Evolutionary conservation across 1,139 yeast species (phyloP), one percentile per base, ranked within the genome.

Genomic region (Zygosaccharomyces sapae): DNA sequence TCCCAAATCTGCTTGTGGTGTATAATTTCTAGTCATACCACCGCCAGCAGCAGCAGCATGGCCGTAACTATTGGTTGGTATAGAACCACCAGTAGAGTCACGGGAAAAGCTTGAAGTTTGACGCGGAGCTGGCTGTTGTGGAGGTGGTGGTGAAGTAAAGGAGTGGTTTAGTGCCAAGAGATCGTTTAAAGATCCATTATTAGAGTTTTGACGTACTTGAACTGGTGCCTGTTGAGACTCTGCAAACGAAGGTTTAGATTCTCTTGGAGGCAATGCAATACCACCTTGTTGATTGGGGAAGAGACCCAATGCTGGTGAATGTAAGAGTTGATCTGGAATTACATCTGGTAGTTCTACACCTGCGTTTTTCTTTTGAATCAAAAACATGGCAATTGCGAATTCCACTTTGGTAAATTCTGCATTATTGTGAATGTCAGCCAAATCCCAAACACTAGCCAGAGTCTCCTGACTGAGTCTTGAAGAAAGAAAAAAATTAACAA

Each of bases 371-470:
- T 83, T 87, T 67, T 89, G 94, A 9, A 92, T 94, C 58, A 92
- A 76, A 63, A 84, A 92, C 84, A 92, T 84, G 10, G 98, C 97
- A 62, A 92, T 85, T 2, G 95, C 81, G 68, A 92, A 92, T 66
- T 92, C 98, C 53, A 79, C 72, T 61, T 78, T 82, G 38, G 87
- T 76, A 61, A 92, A 87, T 43, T 77, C 77, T 31, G 97, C 97
- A 38, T 89, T 80, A 66, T 89, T 88, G 58, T 87, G 86, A 52
- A 89, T 77, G 66, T 92, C 97, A 5, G 97, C 81, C 60, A 92
- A 74, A 67, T 92, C 97, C 99, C 99, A 92, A 38, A 92, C 81
- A 27, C 80, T 73, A 1, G 98, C 98, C 56, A 92, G 75, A 33
- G 80, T 83, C 49, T 87, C 94, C 61, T 90, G 96, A 41, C 82